phyloP scores from a whole-genome alignment of 2,329 filamentous ascomycete genomes.

The Cordyceps fumosorosea region DNA sequence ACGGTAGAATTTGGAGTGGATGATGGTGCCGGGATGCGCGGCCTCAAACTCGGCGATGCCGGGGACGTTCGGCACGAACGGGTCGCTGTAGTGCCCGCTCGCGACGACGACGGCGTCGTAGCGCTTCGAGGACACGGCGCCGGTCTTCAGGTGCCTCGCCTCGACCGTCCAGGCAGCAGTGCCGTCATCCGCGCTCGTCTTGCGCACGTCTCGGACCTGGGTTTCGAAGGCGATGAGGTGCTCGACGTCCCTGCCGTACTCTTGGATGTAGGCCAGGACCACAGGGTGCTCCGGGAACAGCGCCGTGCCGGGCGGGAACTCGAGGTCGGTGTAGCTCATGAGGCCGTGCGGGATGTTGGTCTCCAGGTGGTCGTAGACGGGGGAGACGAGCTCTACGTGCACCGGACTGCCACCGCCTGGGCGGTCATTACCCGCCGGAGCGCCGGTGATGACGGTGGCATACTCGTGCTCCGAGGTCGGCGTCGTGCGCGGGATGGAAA shows the following conservation, averaged over 20 bases:
- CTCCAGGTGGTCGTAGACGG: constrained; percentile 64
- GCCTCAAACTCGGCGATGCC: constrained; percentile 49
- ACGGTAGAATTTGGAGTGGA: constrained; percentile 64
- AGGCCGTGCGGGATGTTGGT: constrained; percentile 69
- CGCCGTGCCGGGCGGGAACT: constrained; percentile 50
- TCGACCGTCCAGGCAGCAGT: constrained; percentile 43
- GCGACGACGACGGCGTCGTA: constrained; percentile 60
- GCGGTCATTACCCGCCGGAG: neutral
- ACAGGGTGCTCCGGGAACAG: constrained; percentile 60
- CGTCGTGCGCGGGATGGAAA: constrained; percentile 24
- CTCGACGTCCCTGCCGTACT: constrained; percentile 55
- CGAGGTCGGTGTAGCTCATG: constrained; percentile 62
- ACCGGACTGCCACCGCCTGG: neutral
- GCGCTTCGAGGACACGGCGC: constrained; percentile 17
- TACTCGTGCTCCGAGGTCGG: constrained; percentile 35
- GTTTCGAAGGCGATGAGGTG: constrained; percentile 54
- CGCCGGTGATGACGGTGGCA: constrained; percentile 28
- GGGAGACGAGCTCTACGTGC: constrained; percentile 52
- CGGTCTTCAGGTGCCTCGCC: constrained; percentile 23
- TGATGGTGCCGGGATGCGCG: constrained; percentile 42
- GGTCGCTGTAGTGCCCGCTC: constrained; percentile 57
- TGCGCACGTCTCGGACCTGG: constrained; percentile 46
- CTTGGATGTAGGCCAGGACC: constrained; percentile 59
- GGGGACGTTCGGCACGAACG: constrained; percentile 49
- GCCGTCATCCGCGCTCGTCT: constrained; percentile 17